Base-by-base conservation (phyloP, 1,284 basidiomycete species). In the Calocybe gambosa region DNA sequence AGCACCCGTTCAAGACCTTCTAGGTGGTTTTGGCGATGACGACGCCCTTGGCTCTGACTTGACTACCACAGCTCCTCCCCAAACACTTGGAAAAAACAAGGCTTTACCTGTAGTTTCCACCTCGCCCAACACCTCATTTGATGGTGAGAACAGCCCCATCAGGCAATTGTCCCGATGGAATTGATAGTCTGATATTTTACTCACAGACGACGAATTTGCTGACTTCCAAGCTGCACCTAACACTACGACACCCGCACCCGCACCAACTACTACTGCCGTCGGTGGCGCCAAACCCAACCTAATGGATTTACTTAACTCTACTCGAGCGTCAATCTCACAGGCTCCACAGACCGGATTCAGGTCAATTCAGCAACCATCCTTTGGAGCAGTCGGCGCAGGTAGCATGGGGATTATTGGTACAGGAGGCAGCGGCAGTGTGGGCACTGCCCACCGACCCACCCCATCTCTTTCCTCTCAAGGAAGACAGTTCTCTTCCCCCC, bases 151-250 rank as follows among this genome's bases (percentile, higher is more conserved):
- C 18, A 42, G 21, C n/a, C 33, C 23, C 26, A 15, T 18, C 35
- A 16, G 33, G 19, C 29, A 5, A 28, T 8, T 16, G 16, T 25
- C 29, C 23, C n/a, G 31, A 15, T 15, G 10, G n/a, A 13, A 3
- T 13, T 34, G 5, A 3, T 12, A 15, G 36, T 28, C 46, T 4
- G 9, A 43, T 47, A 15, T 45, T 35, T 15, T 41, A 15, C 23
- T 25, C 5, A 12, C 31, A 78, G 84, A 87, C 61, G 93, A 95
- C 57, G 93, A 96, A 51, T 95, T 96, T 62, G 87, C 83, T 51
- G 93, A 94, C 63, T 96, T 95, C 74, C 85, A 93, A 68, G 80
- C 78, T 42, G 89, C 90, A 1, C 84, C 78, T 9, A 60, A 62
- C 4, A 46, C 59, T 0, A 52, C 68, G 1, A 36, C 63, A 0